phyloP scores from a whole-genome alignment of 2,329 filamentous ascomycete genomes.

The Monosporascus sp. region DNA sequence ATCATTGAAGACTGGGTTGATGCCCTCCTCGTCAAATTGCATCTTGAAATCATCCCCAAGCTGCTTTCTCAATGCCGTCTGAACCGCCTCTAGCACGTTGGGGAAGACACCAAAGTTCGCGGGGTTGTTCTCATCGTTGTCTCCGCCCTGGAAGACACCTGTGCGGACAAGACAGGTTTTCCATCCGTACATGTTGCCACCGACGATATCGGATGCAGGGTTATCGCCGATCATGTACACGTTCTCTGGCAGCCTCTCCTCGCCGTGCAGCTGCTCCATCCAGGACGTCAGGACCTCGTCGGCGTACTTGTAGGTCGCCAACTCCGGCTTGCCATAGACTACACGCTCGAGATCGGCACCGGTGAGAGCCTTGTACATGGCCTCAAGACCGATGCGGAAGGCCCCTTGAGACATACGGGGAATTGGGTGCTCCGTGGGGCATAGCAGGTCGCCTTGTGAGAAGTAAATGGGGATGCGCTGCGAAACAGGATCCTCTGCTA shows the following conservation, averaged over 20 bases:
- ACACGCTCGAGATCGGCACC: constrained; percentile 68
- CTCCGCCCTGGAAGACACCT: constrained; percentile 71
- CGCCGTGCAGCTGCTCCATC: constrained; percentile 72
- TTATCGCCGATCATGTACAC: constrained; percentile 76
- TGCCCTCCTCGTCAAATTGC: constrained; percentile 59
- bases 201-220: constrained; percentile 67
- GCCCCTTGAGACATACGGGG: constrained; percentile 68
- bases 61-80: constrained; percentile 62
- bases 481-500: constrained; percentile 58
- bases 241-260: constrained; percentile 62
- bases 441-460: constrained; percentile 41
- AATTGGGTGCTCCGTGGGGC: constrained; percentile 58
- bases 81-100: constrained; percentile 67
- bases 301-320: constrained; percentile 74
- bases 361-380: constrained; percentile 66
- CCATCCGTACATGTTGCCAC: constrained; percentile 78
- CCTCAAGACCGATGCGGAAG: constrained; percentile 70
- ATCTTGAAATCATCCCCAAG: constrained; percentile 70
- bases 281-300: constrained; percentile 66
- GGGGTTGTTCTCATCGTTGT: constrained; percentile 71
- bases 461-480: constrained; percentile 70
- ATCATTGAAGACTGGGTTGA: constrained; percentile 60
- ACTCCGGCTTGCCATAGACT: constrained; percentile 69
- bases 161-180: constrained; percentile 75
- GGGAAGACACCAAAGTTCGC: constrained; percentile 71